Conservation (phyloP, 805 yeast genomes). For the Pichia deserticola region DNA sequence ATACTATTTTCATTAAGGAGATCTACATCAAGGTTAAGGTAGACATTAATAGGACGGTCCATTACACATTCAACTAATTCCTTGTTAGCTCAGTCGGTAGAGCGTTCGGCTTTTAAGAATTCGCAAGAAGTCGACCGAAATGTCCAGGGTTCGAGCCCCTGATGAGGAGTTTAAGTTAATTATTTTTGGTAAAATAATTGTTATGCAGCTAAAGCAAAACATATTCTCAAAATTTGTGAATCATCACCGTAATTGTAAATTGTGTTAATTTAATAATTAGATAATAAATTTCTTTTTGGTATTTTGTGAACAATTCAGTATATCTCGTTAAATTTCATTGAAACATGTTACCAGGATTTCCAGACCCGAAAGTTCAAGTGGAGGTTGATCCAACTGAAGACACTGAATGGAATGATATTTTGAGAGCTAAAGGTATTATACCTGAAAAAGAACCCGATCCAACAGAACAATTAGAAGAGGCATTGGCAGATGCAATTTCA, state of each 20-base stretch:
- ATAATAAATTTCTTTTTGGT: no score
- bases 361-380: conserved; percentile 60
- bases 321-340: neutral
- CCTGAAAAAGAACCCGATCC: conserved; percentile 91
- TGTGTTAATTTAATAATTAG: no score
- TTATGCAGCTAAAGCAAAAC: no score
- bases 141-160: conserved; percentile 61
- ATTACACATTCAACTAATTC: conserved; percentile 2
- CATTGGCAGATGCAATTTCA: conserved; percentile 72
- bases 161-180: conserved; percentile 34
- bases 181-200: neutral
- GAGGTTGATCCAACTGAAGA: conserved; percentile 94
- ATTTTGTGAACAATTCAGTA: no score
- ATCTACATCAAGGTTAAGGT: no score
- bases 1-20: no score
- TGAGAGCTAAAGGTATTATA: conserved; percentile 82
- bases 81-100: conserved; percentile 59
- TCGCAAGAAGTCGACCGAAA: conserved; percentile 38
- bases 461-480: conserved; percentile 78
- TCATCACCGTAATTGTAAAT: no score
- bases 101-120: conserved; percentile 57
- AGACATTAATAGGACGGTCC: no score
- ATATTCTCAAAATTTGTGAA: no score
- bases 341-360: conserved; percentile 4
- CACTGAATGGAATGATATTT: conserved; percentile 97